phyloP scores from a whole-genome alignment of 768 basidiomycete species.

The Rhizopogon roseolus region DNA sequence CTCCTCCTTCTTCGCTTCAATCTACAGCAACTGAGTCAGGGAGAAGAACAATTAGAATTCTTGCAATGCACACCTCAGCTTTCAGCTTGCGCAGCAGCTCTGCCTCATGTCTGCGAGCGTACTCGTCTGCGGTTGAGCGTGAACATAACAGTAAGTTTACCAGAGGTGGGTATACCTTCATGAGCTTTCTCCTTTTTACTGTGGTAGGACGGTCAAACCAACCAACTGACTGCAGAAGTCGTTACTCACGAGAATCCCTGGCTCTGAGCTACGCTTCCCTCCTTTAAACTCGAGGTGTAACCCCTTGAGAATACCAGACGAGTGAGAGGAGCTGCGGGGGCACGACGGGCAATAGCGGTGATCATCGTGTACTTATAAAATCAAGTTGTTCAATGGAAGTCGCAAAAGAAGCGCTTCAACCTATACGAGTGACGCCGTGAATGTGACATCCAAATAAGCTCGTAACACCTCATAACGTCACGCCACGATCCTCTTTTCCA shows the following conservation, averaged over 20 bases:
- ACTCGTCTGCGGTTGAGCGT: slow-evolving; percentile 46
- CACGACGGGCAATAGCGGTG: slow-evolving; percentile 30
- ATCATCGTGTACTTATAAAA: slow-evolving; percentile 14
- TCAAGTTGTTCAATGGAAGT: background rate
- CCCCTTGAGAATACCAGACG: slow-evolving; percentile 27
- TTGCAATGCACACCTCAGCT: slow-evolving; percentile 38
- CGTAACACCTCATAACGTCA: slow-evolving; percentile 36
- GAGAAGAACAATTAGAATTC: background rate
- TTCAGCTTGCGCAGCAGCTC: slow-evolving; percentile 56
- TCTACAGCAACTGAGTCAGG: slow-evolving; percentile 10
- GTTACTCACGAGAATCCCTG: slow-evolving; percentile 54
- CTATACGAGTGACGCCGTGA: background rate
- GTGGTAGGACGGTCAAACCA: slow-evolving; percentile 16
- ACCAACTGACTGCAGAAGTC: background rate
- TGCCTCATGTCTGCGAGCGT: slow-evolving; percentile 52
- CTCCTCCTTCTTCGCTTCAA: slow-evolving; percentile 26
- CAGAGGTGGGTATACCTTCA: slow-evolving; percentile 41
- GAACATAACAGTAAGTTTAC: background rate
- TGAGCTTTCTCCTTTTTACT: slow-evolving; percentile 75
- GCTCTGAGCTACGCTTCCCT: slow-evolving; percentile 59
- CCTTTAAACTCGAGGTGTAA: slow-evolving; percentile 36
- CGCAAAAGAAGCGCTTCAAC: background rate
- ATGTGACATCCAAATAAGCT: slow-evolving; percentile 19
- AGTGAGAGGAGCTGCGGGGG: slow-evolving; percentile 31
- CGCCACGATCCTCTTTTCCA: slow-evolving; percentile 41